Conservation (phyloP, 2,329 filamentous ascomycete species). For the Eutypa lata region DNA sequence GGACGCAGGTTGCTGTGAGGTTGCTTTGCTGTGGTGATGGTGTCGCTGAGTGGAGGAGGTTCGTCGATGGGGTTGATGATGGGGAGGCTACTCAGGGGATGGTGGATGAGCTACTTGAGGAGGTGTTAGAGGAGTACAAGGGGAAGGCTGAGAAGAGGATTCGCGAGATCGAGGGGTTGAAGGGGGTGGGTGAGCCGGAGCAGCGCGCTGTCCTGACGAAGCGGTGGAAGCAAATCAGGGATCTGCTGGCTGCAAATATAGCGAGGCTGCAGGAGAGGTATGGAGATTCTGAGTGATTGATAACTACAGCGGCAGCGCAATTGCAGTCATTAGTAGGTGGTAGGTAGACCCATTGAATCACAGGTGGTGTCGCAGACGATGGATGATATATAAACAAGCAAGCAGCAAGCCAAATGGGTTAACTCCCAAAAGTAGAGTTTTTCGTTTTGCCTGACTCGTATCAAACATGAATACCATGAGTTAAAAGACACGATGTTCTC, state of each 20-base stretch:
- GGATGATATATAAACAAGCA: no score
- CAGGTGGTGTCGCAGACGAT: no score
- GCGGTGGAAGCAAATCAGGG: conserved; percentile 42
- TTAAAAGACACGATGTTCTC: no score
- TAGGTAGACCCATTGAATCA: no score
- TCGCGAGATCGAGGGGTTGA: conserved; percentile 24
- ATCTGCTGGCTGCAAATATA: conserved; percentile 35
- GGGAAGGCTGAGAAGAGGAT: conserved; percentile 29
- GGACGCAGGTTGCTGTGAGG: conserved; percentile 53
- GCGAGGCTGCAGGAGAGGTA: conserved; percentile 21
- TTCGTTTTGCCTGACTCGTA: no score
- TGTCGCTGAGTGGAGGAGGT: conserved; percentile 41
- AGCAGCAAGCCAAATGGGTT: no score
- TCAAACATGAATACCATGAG: no score
- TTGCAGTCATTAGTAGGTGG: background rate
- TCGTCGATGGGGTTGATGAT: conserved; percentile 45
- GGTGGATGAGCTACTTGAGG: conserved; percentile 36
- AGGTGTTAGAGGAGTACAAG: conserved; percentile 36
- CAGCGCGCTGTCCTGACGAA: conserved; percentile 36
- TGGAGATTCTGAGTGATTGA: no score
- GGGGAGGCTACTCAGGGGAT: conserved; percentile 38
- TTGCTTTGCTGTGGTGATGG: conserved; percentile 33
- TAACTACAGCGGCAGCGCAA: background rate
- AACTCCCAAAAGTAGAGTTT: no score
- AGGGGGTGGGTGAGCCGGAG: conserved; percentile 24